Evolutionary conservation across 139 green algal species (phyloP).

Genomic region (Tetraselmis striata): DNA sequence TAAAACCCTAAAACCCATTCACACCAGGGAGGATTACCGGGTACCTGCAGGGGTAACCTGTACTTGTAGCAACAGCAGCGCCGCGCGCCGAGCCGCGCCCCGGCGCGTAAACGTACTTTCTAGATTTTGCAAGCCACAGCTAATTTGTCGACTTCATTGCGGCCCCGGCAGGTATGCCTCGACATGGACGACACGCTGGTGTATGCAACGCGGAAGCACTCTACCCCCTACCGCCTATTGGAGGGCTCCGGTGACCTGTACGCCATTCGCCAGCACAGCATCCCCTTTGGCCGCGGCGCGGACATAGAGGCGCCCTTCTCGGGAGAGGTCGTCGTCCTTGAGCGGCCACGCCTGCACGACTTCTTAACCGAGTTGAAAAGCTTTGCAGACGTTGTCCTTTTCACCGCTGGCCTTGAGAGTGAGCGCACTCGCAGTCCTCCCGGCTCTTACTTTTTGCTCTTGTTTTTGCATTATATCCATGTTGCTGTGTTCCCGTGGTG

Average conservation of each 20-base stretch:
- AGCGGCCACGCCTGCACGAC: conserved; percentile 33
- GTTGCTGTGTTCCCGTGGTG: neutral
- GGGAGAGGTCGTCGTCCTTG: conserved; percentile 35
- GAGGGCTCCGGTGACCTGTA: neutral
- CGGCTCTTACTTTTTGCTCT: neutral
- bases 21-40: too few relatives aligned
- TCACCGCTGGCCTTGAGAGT: conserved; percentile 48
- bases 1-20: too few relatives aligned
- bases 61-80: too few relatives aligned
- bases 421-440: neutral
- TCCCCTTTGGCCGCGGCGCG: neutral
- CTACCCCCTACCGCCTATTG: neutral
- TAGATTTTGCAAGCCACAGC: too few relatives aligned
- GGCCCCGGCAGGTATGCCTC: conserved; percentile 37
- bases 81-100: too few relatives aligned
- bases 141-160: too few relatives aligned
- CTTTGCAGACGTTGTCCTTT: conserved; percentile 55
- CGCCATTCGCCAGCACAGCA: neutral
- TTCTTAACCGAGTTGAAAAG: conserved; percentile 35
- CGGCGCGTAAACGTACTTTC: too few relatives aligned
- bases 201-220: conserved; percentile 19
- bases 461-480: neutral
- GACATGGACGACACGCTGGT: conserved; percentile 66
- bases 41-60: too few relatives aligned
- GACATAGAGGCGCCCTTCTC: neutral